Conservation (phyloP, 2,329 filamentous ascomycete genomes). For the Lasiodiplodia hormozganensis region DNA sequence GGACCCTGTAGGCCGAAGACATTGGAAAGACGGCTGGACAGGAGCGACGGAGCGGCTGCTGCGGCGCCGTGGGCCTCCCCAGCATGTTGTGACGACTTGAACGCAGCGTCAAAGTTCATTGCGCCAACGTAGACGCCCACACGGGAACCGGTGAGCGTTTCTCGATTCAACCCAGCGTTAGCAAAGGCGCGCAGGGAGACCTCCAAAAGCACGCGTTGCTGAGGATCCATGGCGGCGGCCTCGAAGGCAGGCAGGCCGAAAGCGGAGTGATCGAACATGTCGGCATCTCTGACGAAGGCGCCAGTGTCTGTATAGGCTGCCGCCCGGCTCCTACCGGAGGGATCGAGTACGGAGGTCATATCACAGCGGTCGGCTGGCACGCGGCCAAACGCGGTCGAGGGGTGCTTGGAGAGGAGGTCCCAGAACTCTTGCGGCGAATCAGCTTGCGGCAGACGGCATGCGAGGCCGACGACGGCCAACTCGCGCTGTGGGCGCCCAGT, state of each 20-base stretch:
- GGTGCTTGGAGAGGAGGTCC: not conserved
- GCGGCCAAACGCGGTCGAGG: not conserved
- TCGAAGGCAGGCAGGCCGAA: slow-evolving; percentile 32
- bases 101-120: slow-evolving; percentile 33
- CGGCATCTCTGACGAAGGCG: slow-evolving; percentile 31
- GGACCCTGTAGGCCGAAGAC: slow-evolving; percentile 42
- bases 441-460: not conserved
- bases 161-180: slow-evolving; percentile 31
- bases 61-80: not conserved
- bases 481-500: not conserved
- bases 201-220: slow-evolving; percentile 33
- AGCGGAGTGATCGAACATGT: slow-evolving; percentile 33
- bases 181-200: slow-evolving; percentile 31
- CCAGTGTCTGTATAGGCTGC: not conserved
- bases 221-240: slow-evolving; percentile 32
- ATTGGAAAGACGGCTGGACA: slow-evolving; percentile 40
- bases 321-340: not conserved
- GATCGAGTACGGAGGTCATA: not conserved
- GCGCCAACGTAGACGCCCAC: slow-evolving; percentile 38
- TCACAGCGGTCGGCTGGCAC: not conserved
- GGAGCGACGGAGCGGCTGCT: slow-evolving; percentile 34
- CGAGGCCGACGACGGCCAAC: not conserved
- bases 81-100: not conserved
- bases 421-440: not conserved
- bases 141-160: slow-evolving; percentile 28